Evolutionary conservation across 176 grass and related monocot species (phyloP).

Genomic region (Triticum turgidum): DNA sequence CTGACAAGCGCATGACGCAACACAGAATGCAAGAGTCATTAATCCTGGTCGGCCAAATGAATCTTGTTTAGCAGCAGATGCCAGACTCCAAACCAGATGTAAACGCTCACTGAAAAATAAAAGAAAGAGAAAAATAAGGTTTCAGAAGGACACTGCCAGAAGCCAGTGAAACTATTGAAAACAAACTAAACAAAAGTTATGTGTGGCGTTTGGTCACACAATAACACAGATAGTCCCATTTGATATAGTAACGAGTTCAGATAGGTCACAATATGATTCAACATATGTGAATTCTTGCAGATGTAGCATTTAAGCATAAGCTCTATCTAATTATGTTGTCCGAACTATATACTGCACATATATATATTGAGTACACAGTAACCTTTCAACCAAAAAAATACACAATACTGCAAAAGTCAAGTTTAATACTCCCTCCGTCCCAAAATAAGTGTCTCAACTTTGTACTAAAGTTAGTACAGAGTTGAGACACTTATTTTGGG

Average conservation of each 20-base stretch:
- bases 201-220: constrained; percentile 3
- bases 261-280: neutral
- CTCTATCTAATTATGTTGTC: neutral
- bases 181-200: constrained; percentile 15
- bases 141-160: constrained; percentile 17
- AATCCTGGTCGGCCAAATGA: constrained; percentile 92
- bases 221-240: constrained; percentile 13
- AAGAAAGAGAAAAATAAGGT: constrained; percentile 9
- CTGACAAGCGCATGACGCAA: constrained; percentile 60
- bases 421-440: neutral
- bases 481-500: no score
- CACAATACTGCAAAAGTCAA: neutral
- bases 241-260: neutral
- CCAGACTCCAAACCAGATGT: constrained; percentile 73
- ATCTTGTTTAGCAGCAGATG: constrained; percentile 66
- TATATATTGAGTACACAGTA: neutral
- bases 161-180: constrained; percentile 7
- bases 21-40: constrained; percentile 89
- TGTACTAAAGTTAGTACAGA: no score
- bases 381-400: neutral
- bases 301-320: constrained; percentile 3
- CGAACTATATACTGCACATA: neutral
- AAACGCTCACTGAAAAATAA: constrained; percentile 57
- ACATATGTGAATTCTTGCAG: neutral
- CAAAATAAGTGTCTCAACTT: no score